These are phyloP conservation scores for Kodamaea nitidulidarum DNA, from an alignment of 805 yeast genomes.

Conservation along the genomic window DNA sequence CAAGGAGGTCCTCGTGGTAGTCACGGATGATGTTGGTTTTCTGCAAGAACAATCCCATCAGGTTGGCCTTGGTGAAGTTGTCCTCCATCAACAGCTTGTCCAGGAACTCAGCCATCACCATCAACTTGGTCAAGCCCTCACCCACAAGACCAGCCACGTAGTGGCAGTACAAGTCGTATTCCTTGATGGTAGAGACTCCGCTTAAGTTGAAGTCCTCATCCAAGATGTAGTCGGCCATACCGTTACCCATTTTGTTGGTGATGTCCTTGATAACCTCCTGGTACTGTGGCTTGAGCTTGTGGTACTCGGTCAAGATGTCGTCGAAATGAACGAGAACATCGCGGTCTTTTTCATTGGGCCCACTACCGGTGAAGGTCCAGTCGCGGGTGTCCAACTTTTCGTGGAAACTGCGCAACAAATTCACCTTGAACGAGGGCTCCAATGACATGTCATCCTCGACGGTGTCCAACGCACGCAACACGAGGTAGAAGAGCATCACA, in stretches of 20 bases:
- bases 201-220: slow-evolving; percentile 72
- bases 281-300: slow-evolving; percentile 66
- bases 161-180: slow-evolving; percentile 89
- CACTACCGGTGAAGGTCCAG: slow-evolving; percentile 76
- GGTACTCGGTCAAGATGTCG: slow-evolving; percentile 63
- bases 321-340: slow-evolving; percentile 78
- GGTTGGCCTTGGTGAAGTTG: slow-evolving; percentile 58
- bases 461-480: slow-evolving; percentile 89
- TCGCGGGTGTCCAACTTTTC: slow-evolving; percentile 57
- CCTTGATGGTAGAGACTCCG: slow-evolving; percentile 75
- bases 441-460: slow-evolving; percentile 94
- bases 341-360: slow-evolving; percentile 67
- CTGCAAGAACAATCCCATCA: slow-evolving; percentile 94
- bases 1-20: slow-evolving; percentile 84
- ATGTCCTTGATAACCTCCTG: slow-evolving; percentile 76
- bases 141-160: slow-evolving; percentile 98
- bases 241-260: slow-evolving; percentile 87
- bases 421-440: slow-evolving; percentile 65
- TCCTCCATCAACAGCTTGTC: slow-evolving; percentile 45
- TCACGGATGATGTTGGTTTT: slow-evolving; percentile 96
- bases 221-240: slow-evolving; percentile 91
- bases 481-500: slow-evolving; percentile 77
- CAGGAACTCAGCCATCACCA: slow-evolving; percentile 72
- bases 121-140: slow-evolving; percentile 84
- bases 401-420: slow-evolving; percentile 66